Base-by-base conservation (phyloP, 2,329 filamentous ascomycete genomes). In the Paracamarosporium sp. region DNA sequence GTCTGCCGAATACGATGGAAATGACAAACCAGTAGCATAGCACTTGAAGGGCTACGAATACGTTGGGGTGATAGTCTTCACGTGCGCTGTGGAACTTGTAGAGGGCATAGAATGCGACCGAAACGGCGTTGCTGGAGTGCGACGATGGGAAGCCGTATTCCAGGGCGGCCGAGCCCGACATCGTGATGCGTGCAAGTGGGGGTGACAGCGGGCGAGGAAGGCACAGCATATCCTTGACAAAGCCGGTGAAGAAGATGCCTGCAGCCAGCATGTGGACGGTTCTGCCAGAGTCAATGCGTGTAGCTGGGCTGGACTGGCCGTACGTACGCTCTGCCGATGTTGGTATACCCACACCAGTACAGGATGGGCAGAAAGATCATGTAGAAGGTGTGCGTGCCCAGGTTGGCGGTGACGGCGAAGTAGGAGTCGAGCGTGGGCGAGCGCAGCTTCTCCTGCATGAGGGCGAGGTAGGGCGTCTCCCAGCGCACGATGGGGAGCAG, bases 111-210 rank as follows among this genome's bases (percentile, higher is more conserved):
- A 96, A 85, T 33, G 93, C 92, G 15, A 98, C 94, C 0, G 94
- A 97, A 6, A 98, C 91, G 2, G 95, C 95, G 76, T 99, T 99
- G 47, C 95, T 95, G 13, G 93, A 97, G 76, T 99, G 95, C 0
- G 95, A 98, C 8, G 93, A 97, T 0, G 95, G 95, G 68, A 98
- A 98, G 20, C 95, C 95, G 74, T 99, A 99, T 74, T 99, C 95
- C 53, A 99, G 85, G 9, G 94, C 93, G 3, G 92, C 93, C 5
- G 92, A 97, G 3, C 93, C 93, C 50, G 94, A 98, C 93, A 97
- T 97, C 65, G 93, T 97, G 75, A 99, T 98, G 52, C 95, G 88
- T 58, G 96, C 89, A 15, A 99, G 83, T 1, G 95, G 95, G 20
- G 95, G 95, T 4, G 93, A 97, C 22, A 98, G 81, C 1, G 95